phyloP scores from a whole-genome alignment of 2,329 filamentous ascomycete species.

The Pseudocercospora pini-densiflorae region DNA sequence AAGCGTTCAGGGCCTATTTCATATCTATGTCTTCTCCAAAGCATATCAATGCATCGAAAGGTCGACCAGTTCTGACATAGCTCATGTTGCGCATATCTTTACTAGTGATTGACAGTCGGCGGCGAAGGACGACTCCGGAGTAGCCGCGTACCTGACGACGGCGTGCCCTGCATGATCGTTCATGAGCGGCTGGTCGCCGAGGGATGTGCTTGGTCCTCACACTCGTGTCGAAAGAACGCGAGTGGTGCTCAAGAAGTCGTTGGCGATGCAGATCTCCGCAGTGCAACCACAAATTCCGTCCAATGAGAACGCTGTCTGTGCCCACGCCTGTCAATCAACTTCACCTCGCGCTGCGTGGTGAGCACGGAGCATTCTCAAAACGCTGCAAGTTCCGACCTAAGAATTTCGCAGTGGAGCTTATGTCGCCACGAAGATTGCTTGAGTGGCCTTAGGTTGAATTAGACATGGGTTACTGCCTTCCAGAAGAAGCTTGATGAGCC shows the following conservation, averaged over 20 bases:
- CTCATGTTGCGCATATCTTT: not conserved
- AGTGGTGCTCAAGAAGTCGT: not conserved
- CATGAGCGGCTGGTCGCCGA: not conserved
- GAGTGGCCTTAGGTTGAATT: not conserved
- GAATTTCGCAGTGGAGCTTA: slow-evolving; percentile 10
- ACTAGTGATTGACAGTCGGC: not conserved
- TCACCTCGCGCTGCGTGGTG: slow-evolving; percentile 3
- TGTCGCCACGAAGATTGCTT: not conserved
- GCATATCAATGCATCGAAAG: not conserved
- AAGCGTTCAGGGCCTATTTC: not conserved
- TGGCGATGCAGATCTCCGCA: slow-evolving; percentile 1
- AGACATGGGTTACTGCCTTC: not conserved
- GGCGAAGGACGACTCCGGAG: not conserved
- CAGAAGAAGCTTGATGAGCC: slow-evolving; percentile 4
- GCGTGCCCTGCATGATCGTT: not conserved
- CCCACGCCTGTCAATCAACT: not conserved
- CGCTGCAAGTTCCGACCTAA: not conserved
- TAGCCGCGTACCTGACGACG: not conserved
- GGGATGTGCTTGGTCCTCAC: not conserved
- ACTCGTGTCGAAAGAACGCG: not conserved
- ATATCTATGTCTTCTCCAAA: not conserved
- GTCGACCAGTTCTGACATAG: too few relatives aligned
- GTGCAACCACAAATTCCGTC: not conserved
- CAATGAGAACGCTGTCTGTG: not conserved
- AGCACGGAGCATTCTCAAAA: not conserved